Conservation (phyloP, 2,329 filamentous ascomycete genomes). For the Fusarium multiceps region DNA sequence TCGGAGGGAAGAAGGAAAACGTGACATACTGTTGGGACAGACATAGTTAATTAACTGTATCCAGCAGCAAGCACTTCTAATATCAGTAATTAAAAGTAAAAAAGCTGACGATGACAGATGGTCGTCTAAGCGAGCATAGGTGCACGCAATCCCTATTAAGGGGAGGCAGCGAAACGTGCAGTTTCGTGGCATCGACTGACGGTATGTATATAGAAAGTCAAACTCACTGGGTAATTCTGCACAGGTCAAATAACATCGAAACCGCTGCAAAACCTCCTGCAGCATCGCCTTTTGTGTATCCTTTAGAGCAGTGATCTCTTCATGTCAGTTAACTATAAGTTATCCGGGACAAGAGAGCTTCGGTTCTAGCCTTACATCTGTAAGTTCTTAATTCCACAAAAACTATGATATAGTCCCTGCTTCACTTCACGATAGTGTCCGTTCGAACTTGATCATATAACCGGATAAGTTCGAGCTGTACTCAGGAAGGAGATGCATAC, state of each 20-base stretch:
- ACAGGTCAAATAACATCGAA: neutral
- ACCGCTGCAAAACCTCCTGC: neutral
- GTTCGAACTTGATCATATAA: neutral
- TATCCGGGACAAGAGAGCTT: neutral
- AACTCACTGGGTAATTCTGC: neutral
- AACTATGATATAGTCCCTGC: neutral
- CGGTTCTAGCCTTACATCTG: neutral
- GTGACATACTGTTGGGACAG: neutral
- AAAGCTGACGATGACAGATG: neutral
- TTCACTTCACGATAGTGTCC: neutral
- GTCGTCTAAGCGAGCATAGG: neutral
- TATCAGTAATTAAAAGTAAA: neutral
- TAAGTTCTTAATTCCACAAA: neutral
- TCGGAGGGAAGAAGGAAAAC: neutral
- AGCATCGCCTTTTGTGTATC: neutral
- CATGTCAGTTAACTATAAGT: neutral
- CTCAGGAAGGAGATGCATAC: too few species aligned
- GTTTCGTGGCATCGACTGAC: neutral
- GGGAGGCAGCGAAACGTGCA: neutral
- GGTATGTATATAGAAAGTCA: neutral
- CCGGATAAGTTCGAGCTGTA: too few species aligned
- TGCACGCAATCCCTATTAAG: neutral
- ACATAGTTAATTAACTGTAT: neutral
- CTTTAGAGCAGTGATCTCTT: neutral
- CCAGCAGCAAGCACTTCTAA: neutral